phyloP scores from a whole-genome alignment of 1,139 yeast species.

The Pichia sp. region DNA sequence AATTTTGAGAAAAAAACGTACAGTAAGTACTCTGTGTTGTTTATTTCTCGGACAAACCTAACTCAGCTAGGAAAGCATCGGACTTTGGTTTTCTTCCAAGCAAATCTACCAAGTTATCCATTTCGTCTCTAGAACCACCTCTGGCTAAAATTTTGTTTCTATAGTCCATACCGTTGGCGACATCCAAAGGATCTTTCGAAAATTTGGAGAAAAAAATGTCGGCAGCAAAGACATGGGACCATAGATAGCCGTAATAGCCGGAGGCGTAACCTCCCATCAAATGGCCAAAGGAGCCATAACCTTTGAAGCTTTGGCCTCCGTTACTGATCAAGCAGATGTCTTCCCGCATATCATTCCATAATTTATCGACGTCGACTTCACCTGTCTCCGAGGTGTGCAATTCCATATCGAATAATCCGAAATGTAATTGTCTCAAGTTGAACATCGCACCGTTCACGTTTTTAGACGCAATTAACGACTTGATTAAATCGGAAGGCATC shows the following conservation, averaged over 20 bases:
- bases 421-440: constrained; percentile 70
- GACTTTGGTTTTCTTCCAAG: constrained; percentile 74
- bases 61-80: constrained; percentile 63
- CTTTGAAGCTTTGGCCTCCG: constrained; percentile 53
- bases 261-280: constrained; percentile 82
- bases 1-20: background rate
- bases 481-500: constrained; percentile 55
- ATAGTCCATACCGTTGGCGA: constrained; percentile 56
- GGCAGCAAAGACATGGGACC: constrained; percentile 81
- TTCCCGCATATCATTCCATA: constrained; percentile 64
- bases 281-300: constrained; percentile 77
- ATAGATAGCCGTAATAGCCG: constrained; percentile 82
- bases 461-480: constrained; percentile 59
- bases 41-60: constrained; percentile 36
- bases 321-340: constrained; percentile 54
- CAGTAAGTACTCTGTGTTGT: background rate
- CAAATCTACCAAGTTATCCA: constrained; percentile 58
- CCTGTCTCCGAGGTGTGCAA: constrained; percentile 53
- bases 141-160: constrained; percentile 64
- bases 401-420: constrained; percentile 70
- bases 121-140: constrained; percentile 71
- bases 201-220: constrained; percentile 78
- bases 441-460: constrained; percentile 71
- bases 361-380: constrained; percentile 42
- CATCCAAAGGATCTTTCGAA: constrained; percentile 61